Percentiles rank a stretch among this genome's conserved stretches.
Conservation (phyloP, 768 basidiomycete species). For the Butyriboletus loyo region DNA sequence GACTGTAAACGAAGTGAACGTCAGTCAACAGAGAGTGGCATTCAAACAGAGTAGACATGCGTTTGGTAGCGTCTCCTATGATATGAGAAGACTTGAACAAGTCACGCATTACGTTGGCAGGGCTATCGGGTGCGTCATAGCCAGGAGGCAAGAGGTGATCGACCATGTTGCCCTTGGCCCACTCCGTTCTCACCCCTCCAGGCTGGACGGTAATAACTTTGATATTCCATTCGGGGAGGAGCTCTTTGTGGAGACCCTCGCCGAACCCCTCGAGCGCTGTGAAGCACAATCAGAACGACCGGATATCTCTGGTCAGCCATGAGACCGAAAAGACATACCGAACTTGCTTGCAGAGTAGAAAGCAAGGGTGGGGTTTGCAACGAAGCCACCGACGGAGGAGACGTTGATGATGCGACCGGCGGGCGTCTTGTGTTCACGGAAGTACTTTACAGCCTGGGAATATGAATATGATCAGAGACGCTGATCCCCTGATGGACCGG, state of each 20-base stretch:
- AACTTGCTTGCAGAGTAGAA: constrained; percentile 25
- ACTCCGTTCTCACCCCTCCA: constrained; percentile 3
- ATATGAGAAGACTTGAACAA: background rate
- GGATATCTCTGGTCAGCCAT: background rate
- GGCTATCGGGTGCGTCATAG: constrained; percentile 15
- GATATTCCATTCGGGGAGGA: constrained; percentile 26
- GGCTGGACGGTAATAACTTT: constrained; percentile 22
- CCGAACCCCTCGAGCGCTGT: constrained; percentile 28
- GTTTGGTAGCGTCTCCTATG: constrained; percentile 10
- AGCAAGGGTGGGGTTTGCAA: constrained; percentile 11
- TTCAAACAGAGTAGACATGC: background rate
- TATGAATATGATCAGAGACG: background rate
- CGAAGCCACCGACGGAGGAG: constrained; percentile 20
- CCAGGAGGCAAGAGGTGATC: constrained; percentile 11
- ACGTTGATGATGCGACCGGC: constrained; percentile 24
- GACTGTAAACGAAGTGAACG: constrained; percentile 5
- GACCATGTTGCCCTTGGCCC: too few species aligned
- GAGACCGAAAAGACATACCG: constrained; percentile 2
- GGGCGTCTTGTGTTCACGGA: constrained; percentile 28
- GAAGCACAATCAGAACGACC: background rate
- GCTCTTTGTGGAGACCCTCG: constrained; percentile 23
- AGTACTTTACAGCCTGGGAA: constrained; percentile 25
- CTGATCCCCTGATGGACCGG: background rate
- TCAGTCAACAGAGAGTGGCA: background rate
- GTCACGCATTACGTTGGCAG: constrained; percentile 9